Evolutionary conservation across 441 rosid genomes (phyloP).

Genomic region (Aleurites moluccanus): DNA sequence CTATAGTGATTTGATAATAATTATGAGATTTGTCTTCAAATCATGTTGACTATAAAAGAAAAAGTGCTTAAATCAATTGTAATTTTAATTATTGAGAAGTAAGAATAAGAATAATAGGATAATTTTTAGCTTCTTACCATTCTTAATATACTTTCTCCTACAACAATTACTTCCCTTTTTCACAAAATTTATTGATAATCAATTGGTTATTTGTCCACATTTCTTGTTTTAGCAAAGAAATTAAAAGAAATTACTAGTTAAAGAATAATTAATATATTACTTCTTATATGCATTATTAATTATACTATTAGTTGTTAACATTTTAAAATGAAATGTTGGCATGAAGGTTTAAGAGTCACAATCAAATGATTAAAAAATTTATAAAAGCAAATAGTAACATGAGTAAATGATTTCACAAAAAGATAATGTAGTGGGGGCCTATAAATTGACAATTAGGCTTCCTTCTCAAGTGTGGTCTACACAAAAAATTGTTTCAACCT

Average conservation of each 20-base stretch:
- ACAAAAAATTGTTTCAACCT: background rate
- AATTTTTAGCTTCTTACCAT: background rate
- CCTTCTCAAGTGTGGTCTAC: background rate
- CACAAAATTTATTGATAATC: no score
- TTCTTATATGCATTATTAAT: background rate
- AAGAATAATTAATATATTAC: background rate
- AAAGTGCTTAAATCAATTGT: constrained; percentile 8
- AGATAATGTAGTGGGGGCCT: background rate
- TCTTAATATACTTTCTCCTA: no score
- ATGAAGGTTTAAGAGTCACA: background rate
- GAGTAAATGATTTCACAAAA: background rate
- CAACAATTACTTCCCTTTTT: background rate
- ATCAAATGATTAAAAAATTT: background rate
- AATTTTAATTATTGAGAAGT: background rate
- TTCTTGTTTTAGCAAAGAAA: no score
- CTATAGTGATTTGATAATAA: background rate
- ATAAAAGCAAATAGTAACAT: background rate
- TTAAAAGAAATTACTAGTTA: background rate
- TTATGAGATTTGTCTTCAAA: constrained; percentile 5
- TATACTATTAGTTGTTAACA: no score
- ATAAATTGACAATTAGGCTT: constrained; percentile 2
- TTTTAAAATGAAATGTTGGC: background rate
- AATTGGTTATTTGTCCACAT: no score
- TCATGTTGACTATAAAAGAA: constrained; percentile 1
- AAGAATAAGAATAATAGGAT: background rate